Percentiles rank a stretch among this genome's conserved stretches.
phyloP scores from a whole-genome alignment of 805 yeast species.

The Schizosaccharomyces lindneri region DNA sequence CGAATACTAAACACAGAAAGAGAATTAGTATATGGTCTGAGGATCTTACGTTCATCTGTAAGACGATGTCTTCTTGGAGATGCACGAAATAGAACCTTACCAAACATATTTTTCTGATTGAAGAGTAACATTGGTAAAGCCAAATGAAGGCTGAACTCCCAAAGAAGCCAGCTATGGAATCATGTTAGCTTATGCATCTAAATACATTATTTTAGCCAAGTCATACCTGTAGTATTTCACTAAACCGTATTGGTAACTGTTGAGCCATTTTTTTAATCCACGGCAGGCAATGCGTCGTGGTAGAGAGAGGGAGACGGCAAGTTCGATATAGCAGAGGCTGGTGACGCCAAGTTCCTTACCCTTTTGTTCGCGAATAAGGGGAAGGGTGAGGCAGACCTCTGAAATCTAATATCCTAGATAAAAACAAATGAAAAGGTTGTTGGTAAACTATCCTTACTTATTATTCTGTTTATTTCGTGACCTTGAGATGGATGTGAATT shows the following conservation, averaged over 20 bases:
- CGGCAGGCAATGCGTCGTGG: not conserved
- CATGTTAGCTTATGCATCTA: not conserved
- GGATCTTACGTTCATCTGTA: not conserved
- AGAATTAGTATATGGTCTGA: not conserved
- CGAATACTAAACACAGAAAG: constrained; percentile 13
- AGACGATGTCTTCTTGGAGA: not conserved
- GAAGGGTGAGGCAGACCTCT: too few relatives aligned
- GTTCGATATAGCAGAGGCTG: not conserved
- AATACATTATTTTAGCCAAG: not conserved
- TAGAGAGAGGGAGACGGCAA: not conserved
- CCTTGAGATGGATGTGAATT: too few relatives aligned
- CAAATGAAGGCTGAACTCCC: constrained; percentile 71
- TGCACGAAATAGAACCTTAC: constrained; percentile 24
- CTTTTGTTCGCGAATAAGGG: too few relatives aligned
- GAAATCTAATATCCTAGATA: too few relatives aligned
- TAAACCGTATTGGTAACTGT: constrained; percentile 2
- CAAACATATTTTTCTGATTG: constrained; percentile 84
- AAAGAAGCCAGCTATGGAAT: constrained; percentile 37
- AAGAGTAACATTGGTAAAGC: constrained; percentile 79
- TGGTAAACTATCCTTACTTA: too few relatives aligned
- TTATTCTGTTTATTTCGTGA: too few relatives aligned
- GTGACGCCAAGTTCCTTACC: not conserved
- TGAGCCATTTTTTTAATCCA: constrained; percentile 1
- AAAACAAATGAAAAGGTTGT: too few relatives aligned
- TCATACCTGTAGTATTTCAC: not conserved